Percentiles rank a stretch among this genome's conserved stretches.
These are phyloP conservation scores for Millerozyma miso DNA, from an alignment of 805 yeast species.

Conservation along the genomic window DNA sequence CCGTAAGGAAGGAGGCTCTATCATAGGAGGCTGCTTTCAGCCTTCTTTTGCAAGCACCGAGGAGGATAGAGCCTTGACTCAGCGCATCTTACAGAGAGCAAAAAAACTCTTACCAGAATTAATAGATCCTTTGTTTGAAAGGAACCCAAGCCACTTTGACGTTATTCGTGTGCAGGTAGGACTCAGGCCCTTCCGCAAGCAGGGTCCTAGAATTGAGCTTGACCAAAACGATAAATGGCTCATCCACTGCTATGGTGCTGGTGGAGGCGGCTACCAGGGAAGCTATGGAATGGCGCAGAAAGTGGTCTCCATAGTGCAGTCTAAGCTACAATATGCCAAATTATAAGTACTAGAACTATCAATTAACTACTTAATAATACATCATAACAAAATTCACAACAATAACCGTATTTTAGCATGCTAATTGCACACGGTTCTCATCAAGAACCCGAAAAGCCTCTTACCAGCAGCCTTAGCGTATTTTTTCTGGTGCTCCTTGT, in stretches of 20 bases:
- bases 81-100: constrained; percentile 47
- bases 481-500: constrained; percentile 31
- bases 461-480: constrained; percentile 26
- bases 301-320: constrained; percentile 33
- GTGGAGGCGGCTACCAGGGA: constrained; percentile 74
- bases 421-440: constrained; percentile 18
- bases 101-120: constrained; percentile 36
- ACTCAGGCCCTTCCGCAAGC: constrained; percentile 34
- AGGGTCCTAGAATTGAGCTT: constrained; percentile 30
- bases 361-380: background rate
- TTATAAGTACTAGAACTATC: background rate
- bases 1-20: constrained; percentile 69
- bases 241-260: constrained; percentile 68
- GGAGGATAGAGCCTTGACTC: constrained; percentile 41
- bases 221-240: constrained; percentile 31
- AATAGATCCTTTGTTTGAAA: constrained; percentile 20
- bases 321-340: constrained; percentile 8
- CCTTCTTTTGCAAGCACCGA: constrained; percentile 11
- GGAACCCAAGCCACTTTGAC: constrained; percentile 26
- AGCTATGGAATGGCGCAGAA: constrained; percentile 59
- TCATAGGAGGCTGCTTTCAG: constrained; percentile 53
- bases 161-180: constrained; percentile 33
- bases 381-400: too few relatives aligned
- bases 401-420: too few relatives aligned
- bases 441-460: constrained; percentile 16